Base-by-base conservation (phyloP, 352 stramenopile genomes). In the Phytophthora boehmeriae region DNA sequence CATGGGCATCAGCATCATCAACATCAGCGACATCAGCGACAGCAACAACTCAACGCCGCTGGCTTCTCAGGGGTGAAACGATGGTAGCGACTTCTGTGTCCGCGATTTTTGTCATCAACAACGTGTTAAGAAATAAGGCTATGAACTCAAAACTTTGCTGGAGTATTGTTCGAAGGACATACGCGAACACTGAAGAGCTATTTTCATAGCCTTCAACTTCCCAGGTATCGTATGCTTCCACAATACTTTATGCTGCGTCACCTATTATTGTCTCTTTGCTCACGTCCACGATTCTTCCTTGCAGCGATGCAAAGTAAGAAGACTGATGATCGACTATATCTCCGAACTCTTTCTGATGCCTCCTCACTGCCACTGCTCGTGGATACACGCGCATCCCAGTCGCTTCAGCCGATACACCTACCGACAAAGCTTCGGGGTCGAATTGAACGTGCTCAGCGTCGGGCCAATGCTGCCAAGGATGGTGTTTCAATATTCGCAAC, bases 401-500 rank as follows among this genome's bases (percentile, higher is more conserved):
- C 59, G 5, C 71, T 93, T 8, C 78, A 88, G 27, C 82, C 78
- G 1, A 67, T 92, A 20, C 69, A 69, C 13, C 62, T 93, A 20
- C 82, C 84, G 10, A 19, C 52, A 14, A 92, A 89, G 63, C 69
- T 93, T 8, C 76, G 76, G 39, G 79, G 89, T 36, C 76, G 80
- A 16, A 75, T 90, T 35, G 73, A 82, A 9, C 77, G 77, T 34
- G 80, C 80, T 1, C 84, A 90, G 43, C 75, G 81, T 32, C 82
- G 84, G n/a, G 73, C 74, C 4, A 73, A 69, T 2, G 80, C 82
- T 8, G 80, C 79, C n/a, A 93, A 92, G 50, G 80, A 92, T 47
- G 82, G 79, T 1, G 59, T 91, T 25, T 88, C 79, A 3, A 84
- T 92, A 25, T 90, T 90, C 51, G 69, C 73, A 4, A 68, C 59